phyloP scores from a whole-genome alignment of 106 monocot genomes.

The Dioscorea alata region DNA sequence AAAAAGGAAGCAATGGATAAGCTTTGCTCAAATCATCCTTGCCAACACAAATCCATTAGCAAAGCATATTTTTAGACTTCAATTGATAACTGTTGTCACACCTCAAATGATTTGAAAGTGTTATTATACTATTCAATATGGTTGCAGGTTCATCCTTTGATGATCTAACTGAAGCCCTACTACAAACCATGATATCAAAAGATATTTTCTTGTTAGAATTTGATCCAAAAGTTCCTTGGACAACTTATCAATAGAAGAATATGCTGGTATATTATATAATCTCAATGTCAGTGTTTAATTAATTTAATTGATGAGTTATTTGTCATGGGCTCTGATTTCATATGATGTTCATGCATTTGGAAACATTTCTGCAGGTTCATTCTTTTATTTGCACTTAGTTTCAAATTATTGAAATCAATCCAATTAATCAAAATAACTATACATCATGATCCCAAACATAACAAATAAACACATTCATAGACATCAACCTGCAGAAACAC shows the following conservation, averaged over 20 bases:
- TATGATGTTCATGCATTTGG: too few species aligned
- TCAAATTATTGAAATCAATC: too few species aligned
- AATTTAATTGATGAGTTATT: too few species aligned
- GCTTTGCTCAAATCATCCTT: slow-evolving; percentile 80
- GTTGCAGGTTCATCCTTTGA: slow-evolving; percentile 12
- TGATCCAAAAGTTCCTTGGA: slow-evolving; percentile 41
- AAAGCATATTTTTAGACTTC: slow-evolving; percentile 37
- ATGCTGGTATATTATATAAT: too few species aligned
- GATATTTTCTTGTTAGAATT: slow-evolving; percentile 36
- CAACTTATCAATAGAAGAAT: slow-evolving; percentile 33
- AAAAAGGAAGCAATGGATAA: slow-evolving; percentile 71
- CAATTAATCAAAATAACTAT: too few species aligned
- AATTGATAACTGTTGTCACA: slow-evolving; percentile 10
- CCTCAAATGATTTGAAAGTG: slow-evolving; percentile 10
- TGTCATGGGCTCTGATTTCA: too few species aligned
- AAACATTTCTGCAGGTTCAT: too few species aligned
- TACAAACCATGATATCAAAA: slow-evolving; percentile 38
- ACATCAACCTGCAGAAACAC: too few species aligned
- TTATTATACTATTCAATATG: slow-evolving; percentile 15
- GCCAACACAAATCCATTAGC: slow-evolving; percentile 70
- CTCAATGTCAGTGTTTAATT: too few species aligned
- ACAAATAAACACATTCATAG: too few species aligned
- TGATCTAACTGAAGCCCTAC: slow-evolving; percentile 21
- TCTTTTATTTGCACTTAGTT: too few species aligned
- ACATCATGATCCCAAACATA: too few species aligned